phyloP scores from a whole-genome alignment of 371 early-diverging fungal species.

The Amoeboaphelidium protococcarum region DNA sequence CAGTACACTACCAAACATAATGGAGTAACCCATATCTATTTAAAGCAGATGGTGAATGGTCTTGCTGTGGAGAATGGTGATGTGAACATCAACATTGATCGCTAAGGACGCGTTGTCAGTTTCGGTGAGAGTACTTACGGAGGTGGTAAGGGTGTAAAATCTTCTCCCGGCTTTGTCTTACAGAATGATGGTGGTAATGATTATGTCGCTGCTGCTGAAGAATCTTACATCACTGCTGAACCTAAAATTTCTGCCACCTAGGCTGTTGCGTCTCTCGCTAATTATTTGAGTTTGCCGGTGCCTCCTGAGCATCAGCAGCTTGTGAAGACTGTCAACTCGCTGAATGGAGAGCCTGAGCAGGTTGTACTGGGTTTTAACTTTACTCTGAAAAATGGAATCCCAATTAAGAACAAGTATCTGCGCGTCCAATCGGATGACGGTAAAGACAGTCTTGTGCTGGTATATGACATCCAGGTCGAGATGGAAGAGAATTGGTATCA shows the following conservation, averaged over 20 bases:
- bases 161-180: not conserved
- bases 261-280: not conserved
- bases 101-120: constrained; percentile 32
- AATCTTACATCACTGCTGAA: not conserved
- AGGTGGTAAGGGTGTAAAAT: not conserved
- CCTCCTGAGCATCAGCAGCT: not conserved
- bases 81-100: constrained; percentile 50
- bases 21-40: constrained; percentile 50
- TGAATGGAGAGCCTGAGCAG: not conserved
- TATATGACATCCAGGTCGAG: constrained; percentile 72
- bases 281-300: not conserved
- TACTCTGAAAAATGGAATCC: not conserved
- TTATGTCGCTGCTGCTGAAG: not conserved
- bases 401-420: not conserved
- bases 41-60: constrained; percentile 41
- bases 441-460: constrained; percentile 13
- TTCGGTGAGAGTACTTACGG: constrained; percentile 18
- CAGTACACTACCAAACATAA: constrained; percentile 34
- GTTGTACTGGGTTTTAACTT: not conserved
- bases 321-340: not conserved
- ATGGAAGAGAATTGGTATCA: constrained; percentile 68
- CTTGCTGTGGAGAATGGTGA: constrained; percentile 49
- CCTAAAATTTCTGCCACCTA: not conserved
- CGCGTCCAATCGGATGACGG: not conserved
- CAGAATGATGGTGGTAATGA: not conserved